Percentiles rank a stretch among this genome's conserved stretches.
These are phyloP conservation scores for Calocera cornea DNA, from an alignment of 768 basidiomycete species.

Conservation along the genomic window DNA sequence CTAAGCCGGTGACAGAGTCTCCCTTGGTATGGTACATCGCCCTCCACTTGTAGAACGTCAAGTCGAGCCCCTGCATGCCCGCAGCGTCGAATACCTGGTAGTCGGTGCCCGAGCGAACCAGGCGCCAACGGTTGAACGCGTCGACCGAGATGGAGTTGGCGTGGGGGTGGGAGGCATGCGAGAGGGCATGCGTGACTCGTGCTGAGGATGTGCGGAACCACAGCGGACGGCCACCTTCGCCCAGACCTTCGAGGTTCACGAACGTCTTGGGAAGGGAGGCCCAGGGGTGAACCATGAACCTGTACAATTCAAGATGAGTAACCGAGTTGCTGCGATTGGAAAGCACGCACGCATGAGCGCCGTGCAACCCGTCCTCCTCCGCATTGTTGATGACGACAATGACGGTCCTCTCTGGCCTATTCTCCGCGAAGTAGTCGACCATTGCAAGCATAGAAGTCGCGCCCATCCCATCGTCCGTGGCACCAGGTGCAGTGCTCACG, in stretches of 20 bases:
- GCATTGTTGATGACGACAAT: constrained; percentile 80
- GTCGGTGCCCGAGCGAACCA: constrained; percentile 60
- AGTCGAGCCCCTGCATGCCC: constrained; percentile 56
- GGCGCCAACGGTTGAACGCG: constrained; percentile 42
- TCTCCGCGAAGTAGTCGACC: constrained; percentile 35
- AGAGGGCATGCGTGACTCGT: constrained; percentile 42
- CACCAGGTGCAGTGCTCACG: constrained; percentile 29
- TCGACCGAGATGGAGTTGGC: constrained; percentile 58
- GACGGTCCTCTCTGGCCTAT: constrained; percentile 44
- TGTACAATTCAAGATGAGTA: constrained; percentile 17
- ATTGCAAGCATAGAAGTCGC: constrained; percentile 53
- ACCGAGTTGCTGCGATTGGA: constrained; percentile 6
- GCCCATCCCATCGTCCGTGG: constrained; percentile 68
- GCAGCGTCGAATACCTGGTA: constrained; percentile 47
- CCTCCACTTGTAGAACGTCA: constrained; percentile 65
- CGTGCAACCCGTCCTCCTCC: constrained; percentile 64
- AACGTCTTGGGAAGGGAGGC: constrained; percentile 49
- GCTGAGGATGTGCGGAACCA: constrained; percentile 60
- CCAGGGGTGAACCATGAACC: constrained; percentile 67
- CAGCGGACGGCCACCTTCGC: constrained; percentile 62
- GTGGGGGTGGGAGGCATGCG: constrained; percentile 49
- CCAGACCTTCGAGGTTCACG: constrained; percentile 72
- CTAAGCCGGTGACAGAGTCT: constrained; percentile 52
- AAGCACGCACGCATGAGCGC: constrained; percentile 46
- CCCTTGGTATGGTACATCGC: constrained; percentile 65